Percentiles rank a stretch among this genome's conserved stretches.
phyloP scores from a whole-genome alignment of 2,329 filamentous ascomycete species.

The Trichoderma sp. region DNA sequence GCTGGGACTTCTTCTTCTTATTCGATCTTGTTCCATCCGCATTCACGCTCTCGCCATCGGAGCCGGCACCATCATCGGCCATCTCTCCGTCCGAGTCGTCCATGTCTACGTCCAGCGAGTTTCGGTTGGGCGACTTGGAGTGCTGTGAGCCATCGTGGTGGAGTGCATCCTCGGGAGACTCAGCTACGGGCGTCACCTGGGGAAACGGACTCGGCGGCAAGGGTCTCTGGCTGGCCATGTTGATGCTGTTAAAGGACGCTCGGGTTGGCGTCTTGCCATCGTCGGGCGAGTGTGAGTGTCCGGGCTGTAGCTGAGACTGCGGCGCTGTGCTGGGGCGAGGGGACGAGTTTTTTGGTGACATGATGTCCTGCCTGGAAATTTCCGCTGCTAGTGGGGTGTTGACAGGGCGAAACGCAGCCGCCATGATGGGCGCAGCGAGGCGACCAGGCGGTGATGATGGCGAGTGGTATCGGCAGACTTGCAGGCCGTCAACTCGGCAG shows the following conservation, averaged over 20 bases:
- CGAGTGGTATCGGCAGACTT: background rate
- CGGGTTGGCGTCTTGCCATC: conserved; percentile 63
- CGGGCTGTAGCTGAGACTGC: conserved; percentile 29
- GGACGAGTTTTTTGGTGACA: conserved; percentile 38
- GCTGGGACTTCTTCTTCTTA: conserved; percentile 95
- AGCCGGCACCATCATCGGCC: conserved; percentile 52
- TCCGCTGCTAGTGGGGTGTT: conserved; percentile 42
- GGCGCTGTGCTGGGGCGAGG: conserved; percentile 39
- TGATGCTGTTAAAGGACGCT: conserved; percentile 45
- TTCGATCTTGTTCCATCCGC: conserved; percentile 66
- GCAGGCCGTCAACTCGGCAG: background rate
- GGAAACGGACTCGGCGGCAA: conserved; percentile 54
- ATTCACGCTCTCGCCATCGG: conserved; percentile 64
- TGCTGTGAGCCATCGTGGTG: conserved; percentile 55
- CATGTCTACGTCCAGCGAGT: conserved; percentile 72
- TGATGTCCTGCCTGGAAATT: conserved; percentile 36
- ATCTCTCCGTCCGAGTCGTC: conserved; percentile 69
- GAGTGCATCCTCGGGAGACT: conserved; percentile 42
- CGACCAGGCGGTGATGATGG: conserved; percentile 17
- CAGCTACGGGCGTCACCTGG: conserved; percentile 48
- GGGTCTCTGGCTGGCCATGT: conserved; percentile 50
- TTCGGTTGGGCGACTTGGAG: conserved; percentile 54
- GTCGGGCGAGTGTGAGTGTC: conserved; percentile 35
- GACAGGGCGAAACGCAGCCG: conserved; percentile 49
- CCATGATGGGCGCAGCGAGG: conserved; percentile 38